Conservation (phyloP, 176 grass and related monocot genomes). For the Carex scoparia region DNA sequence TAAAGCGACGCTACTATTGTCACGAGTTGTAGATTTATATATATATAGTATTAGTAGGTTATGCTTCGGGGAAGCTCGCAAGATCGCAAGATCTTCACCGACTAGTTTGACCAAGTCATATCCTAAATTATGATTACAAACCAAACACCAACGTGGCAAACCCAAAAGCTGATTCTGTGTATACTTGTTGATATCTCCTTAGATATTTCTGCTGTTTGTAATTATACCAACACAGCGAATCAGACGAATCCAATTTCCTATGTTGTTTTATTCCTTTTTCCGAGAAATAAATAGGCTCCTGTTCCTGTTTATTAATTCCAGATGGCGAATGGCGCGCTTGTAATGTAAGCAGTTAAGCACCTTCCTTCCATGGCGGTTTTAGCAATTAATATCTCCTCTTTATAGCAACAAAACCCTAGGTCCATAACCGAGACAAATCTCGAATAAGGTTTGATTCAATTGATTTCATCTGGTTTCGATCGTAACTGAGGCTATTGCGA, state of each 20-base stretch:
- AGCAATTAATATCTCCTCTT: not conserved
- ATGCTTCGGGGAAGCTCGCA: not conserved
- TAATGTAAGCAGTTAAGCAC: not conserved
- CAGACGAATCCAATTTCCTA: not conserved
- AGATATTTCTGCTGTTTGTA: not conserved
- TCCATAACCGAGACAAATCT: not conserved
- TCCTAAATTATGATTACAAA: not conserved
- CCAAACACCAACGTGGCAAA: not conserved
- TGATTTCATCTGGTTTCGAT: not conserved
- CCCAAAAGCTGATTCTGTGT: not conserved
- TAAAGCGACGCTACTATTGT: not conserved
- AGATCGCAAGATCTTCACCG: not conserved
- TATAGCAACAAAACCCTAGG: not conserved
- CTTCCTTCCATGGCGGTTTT: not conserved
- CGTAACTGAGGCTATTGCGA: not conserved
- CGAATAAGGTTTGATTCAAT: not conserved
- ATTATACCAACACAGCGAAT: not conserved
- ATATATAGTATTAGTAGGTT: not conserved
- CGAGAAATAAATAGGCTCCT: not conserved
- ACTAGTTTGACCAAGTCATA: conserved; percentile 4
- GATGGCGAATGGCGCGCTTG: not conserved
- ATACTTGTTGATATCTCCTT: not conserved
- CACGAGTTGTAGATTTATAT: no score
- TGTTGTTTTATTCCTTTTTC: not conserved
- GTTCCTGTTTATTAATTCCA: not conserved